phyloP scores from a whole-genome alignment of 2,329 filamentous ascomycete genomes.

The Xylaria sp. region DNA sequence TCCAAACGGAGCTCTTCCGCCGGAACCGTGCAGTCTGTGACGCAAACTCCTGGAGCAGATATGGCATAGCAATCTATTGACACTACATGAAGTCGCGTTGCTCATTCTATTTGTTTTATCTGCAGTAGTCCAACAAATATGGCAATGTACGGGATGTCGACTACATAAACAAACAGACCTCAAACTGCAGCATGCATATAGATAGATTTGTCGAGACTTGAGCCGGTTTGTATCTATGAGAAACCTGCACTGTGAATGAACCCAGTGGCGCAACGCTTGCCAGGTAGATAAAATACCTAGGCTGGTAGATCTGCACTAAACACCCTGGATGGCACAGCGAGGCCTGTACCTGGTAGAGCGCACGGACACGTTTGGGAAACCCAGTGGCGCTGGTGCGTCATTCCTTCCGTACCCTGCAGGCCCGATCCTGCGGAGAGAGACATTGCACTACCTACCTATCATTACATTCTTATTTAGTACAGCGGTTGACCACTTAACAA shows the following conservation, averaged over 20 bases:
- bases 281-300: not conserved
- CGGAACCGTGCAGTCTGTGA: constrained; percentile 27
- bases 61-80: constrained; percentile 13
- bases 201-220: too few relatives aligned
- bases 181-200: not conserved
- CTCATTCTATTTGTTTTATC: not conserved
- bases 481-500: not conserved
- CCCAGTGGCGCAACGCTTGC: not conserved
- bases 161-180: too few relatives aligned
- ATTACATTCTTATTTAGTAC: not conserved
- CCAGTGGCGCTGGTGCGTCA: constrained; percentile 19
- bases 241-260: not conserved
- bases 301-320: not conserved
- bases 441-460: not conserved
- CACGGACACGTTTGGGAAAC: constrained; percentile 12
- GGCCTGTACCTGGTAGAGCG: constrained; percentile 8
- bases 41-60: constrained; percentile 14
- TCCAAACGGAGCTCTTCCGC: constrained; percentile 26
- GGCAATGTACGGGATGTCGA: too few relatives aligned
- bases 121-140: too few relatives aligned
- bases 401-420: constrained; percentile 22
- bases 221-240: too few relatives aligned
- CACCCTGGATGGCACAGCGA: not conserved
- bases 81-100: constrained; percentile 11
- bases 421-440: constrained; percentile 12